Base-by-base conservation (phyloP, 495 filamentous ascomycete genomes). In the Penicillium canescens region DNA sequence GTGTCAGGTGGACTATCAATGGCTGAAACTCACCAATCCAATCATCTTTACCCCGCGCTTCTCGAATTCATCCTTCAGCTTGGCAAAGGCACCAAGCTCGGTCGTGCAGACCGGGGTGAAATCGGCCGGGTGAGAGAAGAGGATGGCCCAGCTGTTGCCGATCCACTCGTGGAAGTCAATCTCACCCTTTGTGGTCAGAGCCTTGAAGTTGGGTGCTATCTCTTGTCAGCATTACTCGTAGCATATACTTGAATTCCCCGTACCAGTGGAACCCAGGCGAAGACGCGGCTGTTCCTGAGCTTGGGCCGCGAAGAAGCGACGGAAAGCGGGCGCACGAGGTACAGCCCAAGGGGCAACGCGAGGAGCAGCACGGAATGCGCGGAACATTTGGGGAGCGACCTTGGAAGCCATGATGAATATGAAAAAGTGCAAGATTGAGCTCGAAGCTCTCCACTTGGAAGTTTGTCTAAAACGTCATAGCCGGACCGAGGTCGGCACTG, bases 81-180 rank as follows among this genome's bases (percentile, higher is more conserved):
- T 85, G 10, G 86, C 80, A 53, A 88, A 87, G 1, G 85, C 85
- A 10, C 85, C 85, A 18, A 88, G 75, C 62, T 88, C 85, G 12
- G 86, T 88, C 3, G 84, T 88, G 69, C 85, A 88, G 37, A 86
- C 85, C 14, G 85, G 84, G 1, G 86, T 88, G 71, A 85, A 88
- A 63, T 88, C 85, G 26, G 82, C 84, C 0, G 85, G 85, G 69
- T 88, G 86, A 8, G 83, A 86, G 69, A 88, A 87, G 28, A 88
- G 77, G 52, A 88, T 82, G 16, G 76, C 73, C 85, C 84, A 87
- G 61, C 70, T 83, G 59, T 80, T 60, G 57, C 74, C 80, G 41
- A 87, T 79, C 69, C 77, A 82, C 56, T 78, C 43, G 59, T 84
- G 81, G 69, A 87, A 87, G 55, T 87, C 80, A 42, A 87, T 83